Evolutionary conservation across 148 eudicot genomes (phyloP).

Genomic region (Tetragonia tetragonoides): DNA sequence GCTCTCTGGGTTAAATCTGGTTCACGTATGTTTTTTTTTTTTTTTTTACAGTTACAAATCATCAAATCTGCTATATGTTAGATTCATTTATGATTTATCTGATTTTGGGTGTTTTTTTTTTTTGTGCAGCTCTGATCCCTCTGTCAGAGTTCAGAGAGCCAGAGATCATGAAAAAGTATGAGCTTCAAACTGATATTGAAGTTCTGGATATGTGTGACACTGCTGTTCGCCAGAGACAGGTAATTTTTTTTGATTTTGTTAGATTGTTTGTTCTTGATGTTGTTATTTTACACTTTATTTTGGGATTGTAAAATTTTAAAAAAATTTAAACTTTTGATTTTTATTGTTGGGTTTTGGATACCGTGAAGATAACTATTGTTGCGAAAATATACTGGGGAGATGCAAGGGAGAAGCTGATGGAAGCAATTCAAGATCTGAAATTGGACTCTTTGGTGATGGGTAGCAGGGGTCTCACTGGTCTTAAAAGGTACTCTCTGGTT

Average conservation of each 20-base stretch:
- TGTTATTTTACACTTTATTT: neutral
- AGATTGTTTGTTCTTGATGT: neutral
- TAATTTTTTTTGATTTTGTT: too few relatives aligned
- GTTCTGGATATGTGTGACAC: conserved; percentile 79
- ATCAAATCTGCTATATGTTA: too few relatives aligned
- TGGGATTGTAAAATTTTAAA: neutral
- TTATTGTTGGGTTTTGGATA: neutral
- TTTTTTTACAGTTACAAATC: too few relatives aligned
- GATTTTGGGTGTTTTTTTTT: conserved; percentile 2
- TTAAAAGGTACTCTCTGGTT: conserved; percentile 44
- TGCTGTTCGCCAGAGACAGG: conserved; percentile 77
- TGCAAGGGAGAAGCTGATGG: conserved; percentile 74
- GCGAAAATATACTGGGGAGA: conserved; percentile 86
- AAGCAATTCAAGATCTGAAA: conserved; percentile 65
- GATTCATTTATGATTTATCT: too few relatives aligned
- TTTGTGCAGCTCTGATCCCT: conserved; percentile 85
- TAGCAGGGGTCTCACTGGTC: conserved; percentile 69
- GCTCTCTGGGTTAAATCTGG: conserved; percentile 66
- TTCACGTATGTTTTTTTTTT: conserved; percentile 49
- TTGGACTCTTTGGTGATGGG: conserved; percentile 85
- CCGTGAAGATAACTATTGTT: conserved; percentile 49
- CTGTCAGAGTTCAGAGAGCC: conserved; percentile 77
- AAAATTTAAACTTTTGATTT: too few relatives aligned
- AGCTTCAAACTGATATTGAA: conserved; percentile 50
- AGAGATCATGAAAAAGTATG: conserved; percentile 68